These are phyloP conservation scores for Aspergillus neotritici DNA, from an alignment of 2,329 filamentous ascomycete species.

Conservation along the genomic window DNA sequence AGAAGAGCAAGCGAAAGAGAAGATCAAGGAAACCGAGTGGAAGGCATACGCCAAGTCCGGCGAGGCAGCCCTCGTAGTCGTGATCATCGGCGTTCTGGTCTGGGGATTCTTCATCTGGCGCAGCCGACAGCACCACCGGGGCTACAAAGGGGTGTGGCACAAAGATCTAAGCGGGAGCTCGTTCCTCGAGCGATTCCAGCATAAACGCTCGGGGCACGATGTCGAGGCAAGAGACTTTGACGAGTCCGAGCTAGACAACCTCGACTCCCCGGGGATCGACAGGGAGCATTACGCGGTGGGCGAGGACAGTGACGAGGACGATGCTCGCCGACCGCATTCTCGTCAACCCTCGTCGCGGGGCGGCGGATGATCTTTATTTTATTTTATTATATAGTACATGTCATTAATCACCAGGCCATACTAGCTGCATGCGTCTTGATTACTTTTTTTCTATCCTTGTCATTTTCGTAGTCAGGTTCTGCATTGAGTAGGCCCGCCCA, in stretches of 20 bases:
- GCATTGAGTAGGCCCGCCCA: too few relatives aligned
- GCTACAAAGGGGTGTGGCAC: conserved; percentile 39
- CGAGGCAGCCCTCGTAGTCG: conserved; percentile 76
- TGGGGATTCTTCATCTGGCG: conserved; percentile 70
- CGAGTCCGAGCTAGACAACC: conserved; percentile 55
- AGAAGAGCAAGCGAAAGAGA: conserved; percentile 63
- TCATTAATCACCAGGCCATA: neutral
- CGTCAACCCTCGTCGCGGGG: conserved; percentile 7
- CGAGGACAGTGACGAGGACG: conserved; percentile 40
- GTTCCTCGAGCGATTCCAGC: conserved; percentile 45
- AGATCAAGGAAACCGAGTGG: conserved; percentile 81
- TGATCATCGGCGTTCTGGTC: conserved; percentile 63
- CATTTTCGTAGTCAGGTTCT: too few relatives aligned
- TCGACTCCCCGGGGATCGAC: conserved; percentile 36
- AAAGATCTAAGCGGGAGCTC: conserved; percentile 39
- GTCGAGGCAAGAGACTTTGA: conserved; percentile 60
- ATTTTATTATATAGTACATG: conserved; percentile 2
- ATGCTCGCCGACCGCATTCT: conserved; percentile 10
- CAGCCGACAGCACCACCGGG: conserved; percentile 46
- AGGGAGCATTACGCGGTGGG: conserved; percentile 46
- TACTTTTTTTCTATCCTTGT: too few relatives aligned
- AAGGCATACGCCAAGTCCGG: conserved; percentile 82
- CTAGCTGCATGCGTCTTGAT: too few relatives aligned
- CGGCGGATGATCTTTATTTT: conserved; percentile 5
- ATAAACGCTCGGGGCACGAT: conserved; percentile 42